Evolutionary conservation across 345 rosid species (phyloP), one percentile per base, ranked within the genome.

Genomic region (Hibiscus syriacus): DNA sequence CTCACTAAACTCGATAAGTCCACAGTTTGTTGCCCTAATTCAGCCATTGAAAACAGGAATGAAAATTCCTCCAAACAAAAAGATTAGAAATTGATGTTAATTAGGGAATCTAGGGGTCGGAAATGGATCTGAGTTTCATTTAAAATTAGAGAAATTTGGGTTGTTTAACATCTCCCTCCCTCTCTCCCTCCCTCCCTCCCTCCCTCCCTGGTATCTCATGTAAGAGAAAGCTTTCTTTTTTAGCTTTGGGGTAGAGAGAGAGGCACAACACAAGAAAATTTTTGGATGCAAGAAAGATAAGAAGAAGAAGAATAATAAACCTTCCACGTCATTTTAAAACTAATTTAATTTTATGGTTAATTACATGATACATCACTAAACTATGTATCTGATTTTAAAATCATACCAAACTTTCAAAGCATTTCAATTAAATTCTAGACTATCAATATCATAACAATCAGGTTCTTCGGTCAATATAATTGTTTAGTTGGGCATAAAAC

Each of bases 21-120:
- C 70, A 90, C 94, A 73, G 96, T 86, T 59, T 90, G 85, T 66
- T 92, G 88, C 92, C 98, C 98, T 70, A 90, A 67, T 72, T 88
- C 97, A 85, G 86, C 91, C 84, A 77, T 80, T 68, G 76, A 13
- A 45, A 41, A 67, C 38, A 50, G 54, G 64, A 23, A 16, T 2
- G 13, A 20, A 39, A 39, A 36, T 14, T 25, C 63, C 14, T 69
- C 66, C 3, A 50, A 19, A 48, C 32, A 53, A 41, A 66, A 69
- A 67, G 45, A 55, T 70, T 26, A 43, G 16, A 64, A 25, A 5
- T 36, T 54, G 43, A 36, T 71, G 50, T 62, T 22, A 60, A 45
- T 50, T 43, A 55, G 14, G 46, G 55, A 36, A 2, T 34, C 30
- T 20, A 38, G 16, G 22, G 39, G 6, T 22, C 4, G 7, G 5